Base-by-base conservation (phyloP, 2,329 filamentous ascomycete genomes). In the Aspergillus alliaceus region DNA sequence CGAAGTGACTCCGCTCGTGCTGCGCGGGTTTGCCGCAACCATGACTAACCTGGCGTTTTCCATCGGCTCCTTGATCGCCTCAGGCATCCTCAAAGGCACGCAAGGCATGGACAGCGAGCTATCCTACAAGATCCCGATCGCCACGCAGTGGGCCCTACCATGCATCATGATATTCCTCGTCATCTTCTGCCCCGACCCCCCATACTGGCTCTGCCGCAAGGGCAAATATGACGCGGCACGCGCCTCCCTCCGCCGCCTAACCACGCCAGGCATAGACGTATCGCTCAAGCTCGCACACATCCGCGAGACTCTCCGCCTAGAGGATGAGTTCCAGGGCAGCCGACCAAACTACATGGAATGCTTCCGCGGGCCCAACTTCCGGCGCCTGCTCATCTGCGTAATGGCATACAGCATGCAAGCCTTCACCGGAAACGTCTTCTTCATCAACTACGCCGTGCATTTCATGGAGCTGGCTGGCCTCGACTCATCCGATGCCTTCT, bases 391-490 rank as follows among this genome's bases (percentile, higher is more conserved):
- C 2, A 71, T 71, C 39, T 64, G 60, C 31, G 58, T 66, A 6
- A 66, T 69, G 59, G 65, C 62, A 12, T 73, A 69, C 37, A 62
- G 58, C n/a, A 69, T 70, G 47, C 71, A 74, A 51, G 64, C 64
- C 1, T 63, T 71, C 37, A 58, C 59, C 0, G 71, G 71, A 0
- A 64, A 67, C 11, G 60, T 67, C 12, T 63, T 69, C 6, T 70
- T 71, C 56, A 64, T 67, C 52, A 67, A 62, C 58, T 72, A 72
- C 34, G 66, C 66, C 2, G 65, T 69, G 9, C 65, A 71, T 18
- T 74, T 74, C 54, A 72, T 75, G 35, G 63, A 69, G 8, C 59
- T 76, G 47, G 75, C 77, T 0, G 67, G 67, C 0, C 55, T 70
- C 1, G 55, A 62, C 34, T 58, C 68, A 1, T 57, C 63, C 0